Base-by-base conservation (phyloP, 2,329 filamentous ascomycete species). In the Talaromyces rugulosus region DNA sequence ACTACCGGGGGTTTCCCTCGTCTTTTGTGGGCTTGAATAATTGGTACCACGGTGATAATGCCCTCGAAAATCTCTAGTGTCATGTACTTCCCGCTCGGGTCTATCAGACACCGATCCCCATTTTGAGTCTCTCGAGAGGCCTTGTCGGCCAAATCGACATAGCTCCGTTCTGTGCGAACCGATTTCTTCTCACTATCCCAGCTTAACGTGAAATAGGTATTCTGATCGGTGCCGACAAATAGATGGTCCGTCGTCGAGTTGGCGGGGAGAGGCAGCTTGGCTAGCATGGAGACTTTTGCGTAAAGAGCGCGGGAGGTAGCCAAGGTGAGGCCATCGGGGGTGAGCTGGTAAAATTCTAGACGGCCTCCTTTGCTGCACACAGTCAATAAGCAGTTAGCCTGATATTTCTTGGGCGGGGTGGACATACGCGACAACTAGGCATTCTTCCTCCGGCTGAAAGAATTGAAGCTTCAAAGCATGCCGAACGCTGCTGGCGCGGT, bases 221-320 rank as follows among this genome's bases (percentile, higher is more conserved):
- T 90, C 60, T 90, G 87, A 72, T 96, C 90, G 54, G 95, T 99
- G 56, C 92, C 94, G 62, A 99, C 85, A 72, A 99, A 96, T 64
- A 99, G 85, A 64, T 97, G 86, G 68, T 98, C 92, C 55, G 88
- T 91, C 5, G 82, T 77, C 31, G 88, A 87, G 67, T 91, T 86
- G 56, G 87, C 86, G 5, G 93, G 92, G 3, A 70, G 67, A 1
- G 73, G 72, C 4, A 77, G 70, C 23, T 73, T 70, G 30, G 87
- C 87, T 55, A 99, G 82, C 81, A 97, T 91, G 7, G 90, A 89
- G 67, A 98, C 88, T 67, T 89, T 91, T 72, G 94, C 95, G 73
- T 94, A 94, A 60, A 98, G 82, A 65, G 87, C 81, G 70, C 88
- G 89, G 3, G 90, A 89, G 66, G 86, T 85, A 36, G 85, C 81